Evolutionary conservation across 352 stramenopile genomes (phyloP).

Genomic region (Pythium folliculosum): DNA sequence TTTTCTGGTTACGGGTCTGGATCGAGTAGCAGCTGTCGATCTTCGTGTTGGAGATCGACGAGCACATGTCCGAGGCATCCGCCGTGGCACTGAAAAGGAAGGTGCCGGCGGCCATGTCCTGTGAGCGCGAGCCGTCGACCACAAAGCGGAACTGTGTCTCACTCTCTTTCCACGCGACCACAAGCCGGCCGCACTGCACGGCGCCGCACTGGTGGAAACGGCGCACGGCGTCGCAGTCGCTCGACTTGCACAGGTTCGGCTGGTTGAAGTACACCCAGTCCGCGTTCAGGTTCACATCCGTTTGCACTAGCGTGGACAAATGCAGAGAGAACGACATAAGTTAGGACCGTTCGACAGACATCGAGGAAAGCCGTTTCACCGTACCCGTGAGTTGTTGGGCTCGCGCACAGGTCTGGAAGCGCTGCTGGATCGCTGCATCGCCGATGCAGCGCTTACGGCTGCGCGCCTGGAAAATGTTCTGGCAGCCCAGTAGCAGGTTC

Average conservation of each 20-base stretch:
- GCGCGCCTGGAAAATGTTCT: slow-evolving; percentile 68
- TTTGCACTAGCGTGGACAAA: slow-evolving; percentile 28
- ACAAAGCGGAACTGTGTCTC: slow-evolving; percentile 64
- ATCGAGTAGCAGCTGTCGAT: slow-evolving; percentile 65
- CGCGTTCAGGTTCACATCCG: slow-evolving; percentile 46
- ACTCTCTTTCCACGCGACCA: slow-evolving; percentile 70
- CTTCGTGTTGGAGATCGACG: slow-evolving; percentile 39
- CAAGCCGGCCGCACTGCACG: slow-evolving; percentile 68
- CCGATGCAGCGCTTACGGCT: slow-evolving; percentile 72
- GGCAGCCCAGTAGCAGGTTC: slow-evolving; percentile 66
- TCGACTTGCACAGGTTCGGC: slow-evolving; percentile 46
- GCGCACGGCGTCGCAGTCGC: slow-evolving; percentile 57
- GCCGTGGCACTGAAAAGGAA: slow-evolving; percentile 48
- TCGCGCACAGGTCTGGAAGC: slow-evolving; percentile 56
- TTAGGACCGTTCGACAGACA: neutral
- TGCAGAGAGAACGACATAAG: neutral
- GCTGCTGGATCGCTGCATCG: slow-evolving; percentile 40
- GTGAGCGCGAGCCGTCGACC: slow-evolving; percentile 65
- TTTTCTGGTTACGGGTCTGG: slow-evolving; percentile 72
- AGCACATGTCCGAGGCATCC: slow-evolving; percentile 8
- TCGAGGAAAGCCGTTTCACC: slow-evolving; percentile 8
- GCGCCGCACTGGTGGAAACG: slow-evolving; percentile 64
- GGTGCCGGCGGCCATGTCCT: slow-evolving; percentile 61
- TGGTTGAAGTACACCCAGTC: slow-evolving; percentile 83
- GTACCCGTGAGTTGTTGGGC: slow-evolving; percentile 51